Evolutionary conservation across 2,329 filamentous ascomycete genomes (phyloP).

Genomic region (Scedosporium dehoogii): DNA sequence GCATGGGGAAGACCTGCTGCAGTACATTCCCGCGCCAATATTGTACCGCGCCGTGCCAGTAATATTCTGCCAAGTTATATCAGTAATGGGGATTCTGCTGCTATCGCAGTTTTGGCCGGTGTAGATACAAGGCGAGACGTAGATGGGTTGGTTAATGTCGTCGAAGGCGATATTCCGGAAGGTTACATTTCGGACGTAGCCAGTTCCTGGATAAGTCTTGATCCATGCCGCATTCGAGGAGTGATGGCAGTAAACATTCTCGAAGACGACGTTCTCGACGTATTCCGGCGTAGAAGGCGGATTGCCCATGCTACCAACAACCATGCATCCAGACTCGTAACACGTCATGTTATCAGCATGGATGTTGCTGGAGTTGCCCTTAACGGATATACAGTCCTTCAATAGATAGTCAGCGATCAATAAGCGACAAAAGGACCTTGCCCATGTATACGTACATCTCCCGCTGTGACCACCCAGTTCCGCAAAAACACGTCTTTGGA

Average conservation of each 20-base stretch:
- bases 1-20: constrained; percentile 1
- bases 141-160: constrained; percentile 19
- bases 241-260: constrained; percentile 4
- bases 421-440: not conserved
- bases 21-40: constrained; percentile 4
- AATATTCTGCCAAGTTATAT: constrained; percentile 18
- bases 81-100: constrained; percentile 19
- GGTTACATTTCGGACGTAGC: constrained; percentile 23
- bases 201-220: constrained; percentile 25
- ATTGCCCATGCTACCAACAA: constrained; percentile 48
- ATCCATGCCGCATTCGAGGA: constrained; percentile 7
- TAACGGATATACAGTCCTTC: constrained; percentile 43
- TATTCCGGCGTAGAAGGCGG: constrained; percentile 22
- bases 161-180: constrained; percentile 21
- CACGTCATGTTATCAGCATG: constrained; percentile 37
- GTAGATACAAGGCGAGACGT: constrained; percentile 24
- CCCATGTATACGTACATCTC: constrained; percentile 25
- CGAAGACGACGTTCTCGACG: constrained; percentile 5
- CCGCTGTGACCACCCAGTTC: constrained; percentile 39
- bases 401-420: constrained; percentile 22
- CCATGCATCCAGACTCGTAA: constrained; percentile 39
- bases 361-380: constrained; percentile 47
- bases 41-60: constrained; percentile 17
- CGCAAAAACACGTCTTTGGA: constrained; percentile 40
- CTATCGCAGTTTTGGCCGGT: constrained; percentile 24